Evolutionary conservation across 1,284 basidiomycete species (phyloP).

Genomic region (Trametes pubescens): DNA sequence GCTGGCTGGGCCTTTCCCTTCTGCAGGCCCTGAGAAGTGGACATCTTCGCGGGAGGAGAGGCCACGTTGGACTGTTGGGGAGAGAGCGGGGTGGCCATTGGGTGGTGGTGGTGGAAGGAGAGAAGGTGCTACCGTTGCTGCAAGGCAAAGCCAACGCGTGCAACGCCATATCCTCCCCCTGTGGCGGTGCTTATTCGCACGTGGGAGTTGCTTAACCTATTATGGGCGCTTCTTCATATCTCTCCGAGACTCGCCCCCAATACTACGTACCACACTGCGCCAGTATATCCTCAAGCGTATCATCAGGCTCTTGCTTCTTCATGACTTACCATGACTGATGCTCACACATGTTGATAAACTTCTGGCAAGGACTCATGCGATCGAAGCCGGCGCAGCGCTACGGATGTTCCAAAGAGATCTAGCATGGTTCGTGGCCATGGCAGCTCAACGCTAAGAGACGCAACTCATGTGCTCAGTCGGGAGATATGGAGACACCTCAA

Average conservation of each 20-base stretch:
- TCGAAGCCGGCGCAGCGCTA: no score
- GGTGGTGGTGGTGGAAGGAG: conserved; percentile 5
- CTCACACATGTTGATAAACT: no score
- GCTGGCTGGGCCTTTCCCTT: conserved; percentile 20
- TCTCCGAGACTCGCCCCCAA: background rate
- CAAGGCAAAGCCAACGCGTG: conserved; percentile 11
- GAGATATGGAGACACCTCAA: no score
- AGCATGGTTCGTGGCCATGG: no score
- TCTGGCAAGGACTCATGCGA: no score
- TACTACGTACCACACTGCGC: no score
- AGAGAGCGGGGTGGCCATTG: conserved; percentile 30
- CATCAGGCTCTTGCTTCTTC: no score
- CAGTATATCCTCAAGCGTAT: no score
- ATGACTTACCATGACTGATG: no score
- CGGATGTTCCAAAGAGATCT: no score
- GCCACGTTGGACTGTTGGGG: conserved; percentile 22
- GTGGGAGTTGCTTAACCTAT: conserved; percentile 4
- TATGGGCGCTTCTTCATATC: conserved; percentile 6
- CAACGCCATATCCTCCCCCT: conserved; percentile 18
- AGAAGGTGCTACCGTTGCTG: conserved; percentile 17
- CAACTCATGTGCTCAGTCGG: no score
- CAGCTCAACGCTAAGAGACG: no score
- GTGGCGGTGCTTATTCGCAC: conserved; percentile 27
- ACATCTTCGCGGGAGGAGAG: conserved; percentile 13
- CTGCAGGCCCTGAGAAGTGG: conserved; percentile 16